Conservation (phyloP, 1,284 basidiomycete species). For the Mycosarcoma mackinlayi region DNA sequence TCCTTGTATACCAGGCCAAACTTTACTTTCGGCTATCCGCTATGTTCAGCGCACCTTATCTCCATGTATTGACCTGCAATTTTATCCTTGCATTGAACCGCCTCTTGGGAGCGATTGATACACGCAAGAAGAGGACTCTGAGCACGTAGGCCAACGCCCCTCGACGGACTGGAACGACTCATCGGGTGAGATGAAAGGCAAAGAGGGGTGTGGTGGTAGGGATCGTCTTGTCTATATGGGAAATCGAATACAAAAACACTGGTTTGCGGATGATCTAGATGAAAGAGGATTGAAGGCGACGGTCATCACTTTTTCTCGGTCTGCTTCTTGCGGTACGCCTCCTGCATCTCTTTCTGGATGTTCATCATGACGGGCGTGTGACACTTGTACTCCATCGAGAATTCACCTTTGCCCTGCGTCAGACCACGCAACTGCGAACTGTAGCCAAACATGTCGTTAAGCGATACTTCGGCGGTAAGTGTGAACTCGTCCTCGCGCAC, state of each 20-base stretch:
- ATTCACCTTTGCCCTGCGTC: conserved; percentile 76
- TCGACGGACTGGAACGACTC: too few relatives aligned
- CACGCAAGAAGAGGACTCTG: too few relatives aligned
- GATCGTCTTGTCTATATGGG: not conserved
- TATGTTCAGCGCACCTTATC: too few relatives aligned
- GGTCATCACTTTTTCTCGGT: conserved; percentile 41
- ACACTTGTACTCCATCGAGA: conserved; percentile 86
- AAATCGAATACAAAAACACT: conserved; percentile 17
- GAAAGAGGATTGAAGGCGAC: not conserved
- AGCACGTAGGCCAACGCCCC: too few relatives aligned
- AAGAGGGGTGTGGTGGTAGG: too few relatives aligned
- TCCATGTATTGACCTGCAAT: too few relatives aligned
- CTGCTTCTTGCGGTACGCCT: conserved; percentile 66
- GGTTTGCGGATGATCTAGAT: not conserved
- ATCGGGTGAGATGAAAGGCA: too few relatives aligned
- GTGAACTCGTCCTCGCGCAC: conserved; percentile 98
- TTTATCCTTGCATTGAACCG: too few relatives aligned
- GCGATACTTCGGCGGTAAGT: conserved; percentile 86
- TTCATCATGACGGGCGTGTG: conserved; percentile 89
- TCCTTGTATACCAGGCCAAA: not conserved
- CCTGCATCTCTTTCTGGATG: conserved; percentile 84
- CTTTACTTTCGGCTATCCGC: too few relatives aligned
- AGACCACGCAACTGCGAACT: conserved; percentile 77
- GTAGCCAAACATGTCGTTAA: conserved; percentile 99
- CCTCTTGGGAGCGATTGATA: too few relatives aligned